Conservation (phyloP, 305 asterid genomes). For the Fraxinus baroniana region DNA sequence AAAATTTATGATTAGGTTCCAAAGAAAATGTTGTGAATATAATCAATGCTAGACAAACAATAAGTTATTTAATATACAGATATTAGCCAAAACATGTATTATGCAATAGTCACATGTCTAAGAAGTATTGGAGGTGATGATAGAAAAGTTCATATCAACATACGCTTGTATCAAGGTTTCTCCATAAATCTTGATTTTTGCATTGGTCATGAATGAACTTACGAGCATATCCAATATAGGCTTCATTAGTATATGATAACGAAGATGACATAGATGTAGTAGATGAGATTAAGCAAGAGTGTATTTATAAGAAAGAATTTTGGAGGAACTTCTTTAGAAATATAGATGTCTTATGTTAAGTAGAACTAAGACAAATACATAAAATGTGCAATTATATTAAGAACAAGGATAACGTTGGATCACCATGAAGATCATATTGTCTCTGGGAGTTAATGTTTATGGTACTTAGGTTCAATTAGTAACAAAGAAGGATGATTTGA, state of each 20-base stretch:
- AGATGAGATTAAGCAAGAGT: neutral
- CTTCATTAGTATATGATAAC: neutral
- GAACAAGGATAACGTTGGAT: neutral
- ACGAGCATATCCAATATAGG: neutral
- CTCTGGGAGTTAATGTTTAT: neutral
- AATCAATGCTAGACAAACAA: neutral
- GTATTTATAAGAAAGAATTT: neutral
- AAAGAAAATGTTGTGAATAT: neutral
- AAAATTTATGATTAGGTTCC: neutral
- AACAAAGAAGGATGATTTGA: neutral
- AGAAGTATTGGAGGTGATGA: neutral
- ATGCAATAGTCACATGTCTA: neutral
- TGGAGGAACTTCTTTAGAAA: neutral
- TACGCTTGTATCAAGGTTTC: neutral
- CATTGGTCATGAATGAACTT: neutral
- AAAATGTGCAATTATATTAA: neutral
- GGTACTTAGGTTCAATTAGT: neutral
- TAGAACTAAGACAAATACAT: neutral
- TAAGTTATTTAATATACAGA: neutral
- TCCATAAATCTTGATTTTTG: neutral
- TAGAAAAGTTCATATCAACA: neutral
- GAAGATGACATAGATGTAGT: neutral
- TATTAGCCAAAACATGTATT: neutral
- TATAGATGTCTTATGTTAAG: neutral
- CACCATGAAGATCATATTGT: neutral